phyloP scores from a whole-genome alignment of 495 filamentous ascomycete genomes.

The Penicillium bovifimosum region DNA sequence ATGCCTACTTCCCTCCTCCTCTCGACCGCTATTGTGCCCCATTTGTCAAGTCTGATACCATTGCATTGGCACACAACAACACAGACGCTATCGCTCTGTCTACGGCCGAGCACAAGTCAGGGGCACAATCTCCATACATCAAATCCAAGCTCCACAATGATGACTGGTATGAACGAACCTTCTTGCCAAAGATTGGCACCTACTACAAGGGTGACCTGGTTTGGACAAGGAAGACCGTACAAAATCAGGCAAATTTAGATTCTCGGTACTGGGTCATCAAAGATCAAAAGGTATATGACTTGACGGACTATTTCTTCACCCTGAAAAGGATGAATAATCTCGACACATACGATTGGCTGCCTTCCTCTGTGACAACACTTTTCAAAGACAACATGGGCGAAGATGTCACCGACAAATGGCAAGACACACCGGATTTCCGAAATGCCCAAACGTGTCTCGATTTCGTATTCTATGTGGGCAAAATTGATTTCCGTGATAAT shows the following conservation, averaged over 20 bases:
- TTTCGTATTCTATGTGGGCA: slow-evolving; percentile 77
- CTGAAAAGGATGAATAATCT: slow-evolving; percentile 43
- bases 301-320: slow-evolving; percentile 87
- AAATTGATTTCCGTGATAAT: slow-evolving; percentile 74
- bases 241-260: slow-evolving; percentile 54
- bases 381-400: slow-evolving; percentile 69
- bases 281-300: slow-evolving; percentile 70
- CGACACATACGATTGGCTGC: slow-evolving; percentile 61
- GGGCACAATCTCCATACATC: slow-evolving; percentile 45
- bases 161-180: slow-evolving; percentile 70
- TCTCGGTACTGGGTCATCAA: slow-evolving; percentile 77
- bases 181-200: slow-evolving; percentile 73
- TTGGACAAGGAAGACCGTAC: slow-evolving; percentile 48
- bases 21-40: slow-evolving; percentile 66
- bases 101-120: slow-evolving; percentile 62
- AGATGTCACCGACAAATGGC: slow-evolving; percentile 67
- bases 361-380: slow-evolving; percentile 53
- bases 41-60: slow-evolving; percentile 50
- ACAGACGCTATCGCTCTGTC: slow-evolving; percentile 42
- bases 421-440: slow-evolving; percentile 42
- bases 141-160: slow-evolving; percentile 52
- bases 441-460: slow-evolving; percentile 74
- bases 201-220: slow-evolving; percentile 88
- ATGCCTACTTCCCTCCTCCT: slow-evolving; percentile 78
- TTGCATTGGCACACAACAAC: slow-evolving; percentile 57